These are phyloP conservation scores for Iris macrosiphon DNA, from an alignment of 106 monocot species.

Conservation along the genomic window DNA sequence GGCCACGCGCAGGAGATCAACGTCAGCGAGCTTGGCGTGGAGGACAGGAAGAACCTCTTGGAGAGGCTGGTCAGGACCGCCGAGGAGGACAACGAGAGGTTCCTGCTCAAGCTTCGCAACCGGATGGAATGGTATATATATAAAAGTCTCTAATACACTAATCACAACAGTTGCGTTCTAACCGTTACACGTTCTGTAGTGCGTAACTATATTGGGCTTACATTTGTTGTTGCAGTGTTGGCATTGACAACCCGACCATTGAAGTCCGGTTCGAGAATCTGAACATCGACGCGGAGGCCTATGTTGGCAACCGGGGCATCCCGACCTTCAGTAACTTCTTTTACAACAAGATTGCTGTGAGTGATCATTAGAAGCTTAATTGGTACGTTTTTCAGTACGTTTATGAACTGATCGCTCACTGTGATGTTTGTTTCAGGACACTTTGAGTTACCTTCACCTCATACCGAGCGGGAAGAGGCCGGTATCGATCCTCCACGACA, in stretches of 20 bases:
- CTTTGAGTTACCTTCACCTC: conserved; percentile 8
- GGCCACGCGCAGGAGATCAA: conserved; percentile 16
- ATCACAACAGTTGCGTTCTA: no score
- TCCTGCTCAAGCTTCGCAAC: conserved; percentile 37
- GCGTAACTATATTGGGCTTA: no score
- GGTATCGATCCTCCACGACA: conserved; percentile 21
- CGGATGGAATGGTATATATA: conserved; percentile 37
- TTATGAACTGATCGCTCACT: no score
- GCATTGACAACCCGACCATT: conserved; percentile 52
- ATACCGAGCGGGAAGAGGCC: conserved; percentile 28
- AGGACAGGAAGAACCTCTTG: conserved; percentile 27
- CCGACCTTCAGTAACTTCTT: conserved; percentile 42
- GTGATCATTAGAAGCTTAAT: no score
- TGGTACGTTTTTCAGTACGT: no score
- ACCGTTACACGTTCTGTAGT: no score
- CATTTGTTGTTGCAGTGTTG: conserved; percentile 43
- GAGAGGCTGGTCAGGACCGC: conserved; percentile 42
- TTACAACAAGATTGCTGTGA: conserved; percentile 30
- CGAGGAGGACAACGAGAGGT: conserved; percentile 43
- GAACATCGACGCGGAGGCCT: conserved; percentile 31
- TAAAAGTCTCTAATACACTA: no score
- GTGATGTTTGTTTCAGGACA: conserved; percentile 20
- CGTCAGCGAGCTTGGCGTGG: conserved; percentile 15
- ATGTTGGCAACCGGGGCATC: conserved; percentile 34
- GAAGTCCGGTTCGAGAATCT: conserved; percentile 46